Conservation (phyloP, 1,284 basidiomycete genomes). For the Cryptococcus sp. region DNA sequence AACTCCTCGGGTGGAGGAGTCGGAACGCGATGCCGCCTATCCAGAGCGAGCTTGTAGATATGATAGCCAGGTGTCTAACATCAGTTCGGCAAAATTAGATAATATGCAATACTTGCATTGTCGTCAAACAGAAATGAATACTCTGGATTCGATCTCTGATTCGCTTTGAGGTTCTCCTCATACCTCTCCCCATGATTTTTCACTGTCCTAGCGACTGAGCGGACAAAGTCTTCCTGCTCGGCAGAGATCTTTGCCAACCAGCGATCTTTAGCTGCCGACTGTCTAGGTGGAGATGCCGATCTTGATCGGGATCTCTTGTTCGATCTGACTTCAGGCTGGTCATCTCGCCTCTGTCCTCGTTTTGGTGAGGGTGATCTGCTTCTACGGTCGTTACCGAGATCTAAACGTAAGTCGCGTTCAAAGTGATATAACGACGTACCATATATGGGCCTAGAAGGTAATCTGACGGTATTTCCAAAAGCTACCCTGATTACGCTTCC, state of each 20-base stretch:
- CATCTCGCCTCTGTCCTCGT: neutral
- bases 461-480: conserved; percentile 92
- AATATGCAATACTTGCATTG: conserved; percentile 53
- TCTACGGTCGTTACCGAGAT: conserved; percentile 7
- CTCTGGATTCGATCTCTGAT: conserved; percentile 73
- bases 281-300: conserved; percentile 15
- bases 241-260: conserved; percentile 57
- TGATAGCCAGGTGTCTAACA: conserved; percentile 71
- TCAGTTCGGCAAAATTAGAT: neutral
- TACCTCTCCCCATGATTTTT: conserved; percentile 74
- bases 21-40: conserved; percentile 57
- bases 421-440: conserved; percentile 53
- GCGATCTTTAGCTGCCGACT: conserved; percentile 20
- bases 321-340: conserved; percentile 14
- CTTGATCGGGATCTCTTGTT: conserved; percentile 47
- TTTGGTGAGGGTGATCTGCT: conserved; percentile 4
- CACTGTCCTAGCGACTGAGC: conserved; percentile 77
- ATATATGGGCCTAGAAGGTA: conserved; percentile 73
- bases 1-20: conserved; percentile 61
- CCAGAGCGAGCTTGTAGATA: conserved; percentile 71
- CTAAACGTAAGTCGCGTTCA: neutral
- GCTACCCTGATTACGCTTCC: conserved; percentile 77
- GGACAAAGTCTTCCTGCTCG: conserved; percentile 74
- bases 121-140: conserved; percentile 72
- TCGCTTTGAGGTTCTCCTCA: conserved; percentile 67